Percentiles rank a stretch among this genome's conserved stretches.
Evolutionary conservation across 2,329 filamentous ascomycete genomes (phyloP).

Genomic region (Aspergillus udagawae): DNA sequence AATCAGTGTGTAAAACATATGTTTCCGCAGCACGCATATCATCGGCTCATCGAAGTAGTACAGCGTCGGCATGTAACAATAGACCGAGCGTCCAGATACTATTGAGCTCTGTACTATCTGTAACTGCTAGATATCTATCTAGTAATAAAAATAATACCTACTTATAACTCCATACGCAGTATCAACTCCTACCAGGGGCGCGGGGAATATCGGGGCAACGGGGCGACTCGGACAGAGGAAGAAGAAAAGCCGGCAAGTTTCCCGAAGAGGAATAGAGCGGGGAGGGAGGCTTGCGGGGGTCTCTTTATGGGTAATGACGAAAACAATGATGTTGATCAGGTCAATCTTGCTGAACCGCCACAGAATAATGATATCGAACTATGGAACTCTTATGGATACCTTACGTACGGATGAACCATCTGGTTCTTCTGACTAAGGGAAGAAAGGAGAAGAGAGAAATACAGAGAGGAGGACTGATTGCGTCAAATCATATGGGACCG

Average conservation of each 20-base stretch:
- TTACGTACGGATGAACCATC: neutral
- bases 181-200: neutral
- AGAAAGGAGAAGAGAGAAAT: neutral
- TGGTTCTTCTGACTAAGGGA: neutral
- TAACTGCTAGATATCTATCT: too few species aligned
- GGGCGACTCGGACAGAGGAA: constrained; percentile 11
- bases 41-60: neutral
- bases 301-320: constrained; percentile 11
- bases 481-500: neutral
- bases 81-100: neutral
- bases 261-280: constrained; percentile 16
- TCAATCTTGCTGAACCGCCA: neutral
- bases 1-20: neutral
- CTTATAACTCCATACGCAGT: too few species aligned
- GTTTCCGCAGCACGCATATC: neutral
- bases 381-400: neutral
- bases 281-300: constrained; percentile 2
- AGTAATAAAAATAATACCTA: too few species aligned
- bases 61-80: neutral
- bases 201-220: constrained; percentile 22
- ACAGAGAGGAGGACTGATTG: neutral
- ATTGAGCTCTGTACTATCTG: too few species aligned
- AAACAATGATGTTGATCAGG: constrained; percentile 1
- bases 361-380: neutral
- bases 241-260: constrained; percentile 14